Base-by-base conservation (phyloP, 192 early-diverging fungal genomes). In the Podochytrium sp. region DNA sequence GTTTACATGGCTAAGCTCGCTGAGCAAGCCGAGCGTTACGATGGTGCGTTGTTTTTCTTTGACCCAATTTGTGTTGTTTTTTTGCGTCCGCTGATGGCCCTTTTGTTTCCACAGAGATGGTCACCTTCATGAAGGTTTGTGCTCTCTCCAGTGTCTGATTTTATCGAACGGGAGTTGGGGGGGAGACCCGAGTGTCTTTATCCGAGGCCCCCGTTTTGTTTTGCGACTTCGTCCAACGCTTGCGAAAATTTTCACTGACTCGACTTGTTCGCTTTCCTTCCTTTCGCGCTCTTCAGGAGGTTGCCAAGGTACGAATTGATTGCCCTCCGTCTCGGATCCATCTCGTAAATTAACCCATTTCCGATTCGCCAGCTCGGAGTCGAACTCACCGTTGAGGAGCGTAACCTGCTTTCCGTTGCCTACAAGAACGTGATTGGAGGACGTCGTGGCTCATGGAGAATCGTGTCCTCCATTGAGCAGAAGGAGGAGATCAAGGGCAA, bases 391-490 rank as follows among this genome's bases (percentile, higher is more conserved):
- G 95, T 99, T 58, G 97, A 99, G 89, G 97, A 99, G 84, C 94
- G 97, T 77, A 99, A 99, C 87, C 84, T 99, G 63, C 88, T 99
- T 38, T 98, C 96, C 56, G 97, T 99, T 68, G 97, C 97, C 73
- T 99, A 97, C 91, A 99, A 99, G 93, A 99, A 99, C 84, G 97
- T 99, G 66, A 99, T 99, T 78, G 97, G 97, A 80, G 94, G 96
- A 65, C 94, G 96, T 77, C 94, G 96, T 90, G 97, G 95, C 51
- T 98, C 97, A 65, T 98, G 96, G 96, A 89, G 96, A 83, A 98
- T 99, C 80, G 95, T 98, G 16, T 99, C 96, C 69, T 99, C 97
- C 70, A 99, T 99, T 78, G 97, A 99, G 87, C 92, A 95, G 84
- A 99, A 98, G 94, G 97, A 99, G 88, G 91, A 95, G 81, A 89